phyloP scores from a whole-genome alignment of 305 asterid species.

The Plantago coronopus region DNA sequence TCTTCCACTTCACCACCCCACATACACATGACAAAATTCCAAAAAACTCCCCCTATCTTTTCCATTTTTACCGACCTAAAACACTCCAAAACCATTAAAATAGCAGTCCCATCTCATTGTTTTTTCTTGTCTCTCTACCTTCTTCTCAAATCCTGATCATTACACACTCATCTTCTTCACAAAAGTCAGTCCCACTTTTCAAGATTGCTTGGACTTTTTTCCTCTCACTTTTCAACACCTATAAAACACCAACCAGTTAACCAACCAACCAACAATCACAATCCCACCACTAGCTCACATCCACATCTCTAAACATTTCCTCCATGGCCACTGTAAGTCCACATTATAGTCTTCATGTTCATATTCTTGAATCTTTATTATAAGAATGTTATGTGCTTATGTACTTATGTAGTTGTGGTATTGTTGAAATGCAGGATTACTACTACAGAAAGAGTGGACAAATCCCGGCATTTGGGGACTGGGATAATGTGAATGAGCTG shows the following conservation, averaged over 20 bases:
- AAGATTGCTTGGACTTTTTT: slow-evolving; percentile 4
- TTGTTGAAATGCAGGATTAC: slow-evolving; percentile 23
- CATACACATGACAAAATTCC: neutral
- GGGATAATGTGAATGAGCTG: slow-evolving; percentile 63
- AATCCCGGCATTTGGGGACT: slow-evolving; percentile 78
- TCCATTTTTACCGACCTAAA: neutral
- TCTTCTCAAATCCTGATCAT: neutral
- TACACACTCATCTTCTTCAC: neutral
- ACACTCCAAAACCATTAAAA: neutral
- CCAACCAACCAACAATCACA: neutral
- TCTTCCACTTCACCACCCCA: slow-evolving; percentile 3
- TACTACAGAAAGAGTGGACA: slow-evolving; percentile 57
- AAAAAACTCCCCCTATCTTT: neutral
- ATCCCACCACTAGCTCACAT: neutral
- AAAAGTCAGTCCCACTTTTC: slow-evolving; percentile 5
- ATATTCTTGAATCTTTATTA: neutral
- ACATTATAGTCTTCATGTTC: too few species aligned
- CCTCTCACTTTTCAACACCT: slow-evolving; percentile 2
- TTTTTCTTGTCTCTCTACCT: neutral
- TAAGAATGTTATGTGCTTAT: neutral
- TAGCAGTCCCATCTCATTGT: neutral
- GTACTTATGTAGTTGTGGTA: neutral
- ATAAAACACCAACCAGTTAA: neutral
- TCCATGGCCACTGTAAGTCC: slow-evolving; percentile 10
- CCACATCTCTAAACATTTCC: neutral